Base-by-base conservation (phyloP, 306 rosid species). In the Citrullus mucosospermus region DNA sequence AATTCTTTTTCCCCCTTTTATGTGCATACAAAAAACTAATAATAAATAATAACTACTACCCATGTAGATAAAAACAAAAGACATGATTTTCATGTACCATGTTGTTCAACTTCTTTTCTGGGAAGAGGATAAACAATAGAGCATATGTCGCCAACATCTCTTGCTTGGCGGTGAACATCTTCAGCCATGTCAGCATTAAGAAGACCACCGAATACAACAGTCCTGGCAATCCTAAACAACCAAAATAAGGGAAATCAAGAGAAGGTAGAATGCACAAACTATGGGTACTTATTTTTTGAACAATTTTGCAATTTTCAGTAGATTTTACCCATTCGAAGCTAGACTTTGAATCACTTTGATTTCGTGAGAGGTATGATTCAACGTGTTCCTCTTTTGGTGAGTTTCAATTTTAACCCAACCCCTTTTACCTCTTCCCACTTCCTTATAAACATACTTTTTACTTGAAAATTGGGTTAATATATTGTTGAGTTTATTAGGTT, bases 151-250 rank as follows among this genome's bases (percentile, higher is more conserved):
- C 92, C 98, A 79, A 86, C 76, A 81, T 91, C 89, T 83, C 82
- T 86, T 76, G 93, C 98, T 83, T 54, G 82, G 78, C 81, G 9
- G 65, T 92, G 97, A 85, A 91, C 91, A 75, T 81, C 89, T 83
- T 88, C 96, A 8, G 97, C 97, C 88, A 95, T 89, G 61, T 81
- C 87, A 41, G 90, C 88, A 85, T 87, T 83, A 54, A 85, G 56
- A 66, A 92, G 98, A 82, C 97, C 91, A 54, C 98, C 98, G 70
- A 92, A 84, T 80, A 92, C 82, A 72, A 95, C 91, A 71, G 97
- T 92, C 84, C 97, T 92, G 51, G 98, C 98, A 88, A 92, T 92
- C 91, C 98, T 95, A 85, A 83, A 86, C 28, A 55, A 81, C 54
- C 54, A 86, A 73, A 57, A 13, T 82, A 67, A 28, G 16, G 78